Conservation (phyloP, 352 stramenopile genomes). For the Pythium monospermum region DNA sequence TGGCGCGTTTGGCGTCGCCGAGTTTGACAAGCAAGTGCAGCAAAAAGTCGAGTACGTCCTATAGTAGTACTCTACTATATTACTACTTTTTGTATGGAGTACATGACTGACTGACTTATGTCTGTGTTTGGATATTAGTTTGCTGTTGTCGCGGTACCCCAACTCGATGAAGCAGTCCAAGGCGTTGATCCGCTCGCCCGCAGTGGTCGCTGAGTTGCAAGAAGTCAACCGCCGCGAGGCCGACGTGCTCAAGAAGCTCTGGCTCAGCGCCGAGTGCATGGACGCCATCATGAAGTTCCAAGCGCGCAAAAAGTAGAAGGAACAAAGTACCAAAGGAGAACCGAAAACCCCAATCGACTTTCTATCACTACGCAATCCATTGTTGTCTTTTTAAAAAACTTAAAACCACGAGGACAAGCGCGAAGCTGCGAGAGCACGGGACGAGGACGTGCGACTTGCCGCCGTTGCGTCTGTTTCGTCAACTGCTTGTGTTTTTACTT, state of each 20-base stretch:
- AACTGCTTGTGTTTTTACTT: neutral
- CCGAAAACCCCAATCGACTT: too few relatives aligned
- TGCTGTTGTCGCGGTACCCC: slow-evolving; percentile 61
- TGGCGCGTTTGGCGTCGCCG: slow-evolving; percentile 41
- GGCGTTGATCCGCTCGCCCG: slow-evolving; percentile 45
- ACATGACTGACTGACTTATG: neutral
- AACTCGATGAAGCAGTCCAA: slow-evolving; percentile 63
- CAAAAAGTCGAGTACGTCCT: slow-evolving; percentile 55
- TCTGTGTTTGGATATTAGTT: too few relatives aligned
- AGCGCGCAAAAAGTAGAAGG: slow-evolving; percentile 42
- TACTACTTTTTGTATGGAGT: neutral
- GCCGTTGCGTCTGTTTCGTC: neutral
- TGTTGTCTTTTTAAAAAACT: too few relatives aligned
- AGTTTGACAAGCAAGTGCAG: slow-evolving; percentile 59
- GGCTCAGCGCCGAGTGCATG: slow-evolving; percentile 67
- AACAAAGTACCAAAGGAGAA: neutral
- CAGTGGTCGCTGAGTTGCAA: slow-evolving; percentile 46
- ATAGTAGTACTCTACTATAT: neutral
- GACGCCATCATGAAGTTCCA: slow-evolving; percentile 77
- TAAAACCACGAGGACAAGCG: slow-evolving; percentile 27
- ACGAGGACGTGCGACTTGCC: neutral
- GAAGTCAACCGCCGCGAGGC: slow-evolving; percentile 50
- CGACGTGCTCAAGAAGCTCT: slow-evolving; percentile 68
- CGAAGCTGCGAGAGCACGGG: slow-evolving; percentile 4
- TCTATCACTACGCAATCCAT: too few relatives aligned